Base-by-base conservation (phyloP, 2,329 filamentous ascomycete genomes). In the Verticillium albo-atrum region DNA sequence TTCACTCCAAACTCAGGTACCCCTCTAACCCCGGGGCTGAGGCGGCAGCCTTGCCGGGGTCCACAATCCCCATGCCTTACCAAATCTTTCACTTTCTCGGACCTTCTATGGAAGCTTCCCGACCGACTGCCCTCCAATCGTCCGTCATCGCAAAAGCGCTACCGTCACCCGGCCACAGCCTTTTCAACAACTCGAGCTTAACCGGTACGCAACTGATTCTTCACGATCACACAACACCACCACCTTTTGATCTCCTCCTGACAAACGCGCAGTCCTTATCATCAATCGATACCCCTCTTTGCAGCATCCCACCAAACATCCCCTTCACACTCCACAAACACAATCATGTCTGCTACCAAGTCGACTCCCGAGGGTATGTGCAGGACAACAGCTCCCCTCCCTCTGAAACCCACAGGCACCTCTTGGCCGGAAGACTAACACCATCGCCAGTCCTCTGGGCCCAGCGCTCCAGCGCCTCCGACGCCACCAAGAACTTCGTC, bases 401-500 rank as follows among this genome's bases (percentile, higher is more conserved):
- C 30, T 14, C 30, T 32, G 30, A 32, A n/a, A n/a, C n/a, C n/a
- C n/a, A n/a, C n/a, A n/a, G n/a, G n/a, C n/a, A n/a, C 17, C 14
- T 15, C 35, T 17, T 17, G 14, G 5, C 15, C 14, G n/a, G 14
- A 17, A 17, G 17, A 37, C 35, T 37, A 37, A 37, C 35, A 6
- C 6, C 12, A 37, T 37, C n/a, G 42, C 61, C 71, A 98, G 95
- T 99, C 69, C 90, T 92, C 77, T 99, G 95, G 95, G 94, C 95
- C 66, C 95, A 99, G 83, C 93, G 95, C 82, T 98, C 94, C 54
- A 95, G 89, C 72, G 81, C 77, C 68, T 81, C 82, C 67, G 93
- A 97, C 58, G 75, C 90, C 59, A 84, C 88, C 75, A 96, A 93
- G 83, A 99, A 99, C 85, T 91, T 92, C 80, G 81, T 99, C 83